Evolutionary conservation across 805 yeast species (phyloP).

Genomic region (Debaryomyces prosopidis): DNA sequence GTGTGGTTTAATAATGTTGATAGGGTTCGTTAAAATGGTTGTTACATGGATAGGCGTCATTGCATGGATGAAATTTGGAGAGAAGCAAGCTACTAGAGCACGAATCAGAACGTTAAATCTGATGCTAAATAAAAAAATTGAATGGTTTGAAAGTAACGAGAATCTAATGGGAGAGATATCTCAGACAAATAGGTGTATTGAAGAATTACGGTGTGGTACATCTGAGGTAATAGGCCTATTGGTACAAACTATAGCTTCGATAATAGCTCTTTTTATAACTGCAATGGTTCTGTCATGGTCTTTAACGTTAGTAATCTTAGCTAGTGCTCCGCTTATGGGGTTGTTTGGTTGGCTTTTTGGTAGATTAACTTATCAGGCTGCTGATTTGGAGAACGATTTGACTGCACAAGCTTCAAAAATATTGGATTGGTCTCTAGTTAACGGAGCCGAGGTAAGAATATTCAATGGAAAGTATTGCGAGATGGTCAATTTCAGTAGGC

Average conservation of each 20-base stretch:
- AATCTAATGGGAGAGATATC: constrained; percentile 63
- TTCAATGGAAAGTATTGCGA: constrained; percentile 62
- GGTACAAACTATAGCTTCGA: constrained; percentile 53
- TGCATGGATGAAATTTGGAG: constrained; percentile 72
- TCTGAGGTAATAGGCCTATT: constrained; percentile 66
- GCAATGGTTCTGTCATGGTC: constrained; percentile 85
- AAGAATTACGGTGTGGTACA: constrained; percentile 66
- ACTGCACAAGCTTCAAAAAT: constrained; percentile 59
- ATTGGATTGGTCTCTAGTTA: constrained; percentile 68
- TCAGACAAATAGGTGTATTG: constrained; percentile 70
- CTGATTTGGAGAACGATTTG: constrained; percentile 56
- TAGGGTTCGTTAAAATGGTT: constrained; percentile 32
- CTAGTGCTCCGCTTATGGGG: constrained; percentile 69
- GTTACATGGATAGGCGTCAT: constrained; percentile 54
- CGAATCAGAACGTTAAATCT: constrained; percentile 46
- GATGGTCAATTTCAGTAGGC: constrained; percentile 36
- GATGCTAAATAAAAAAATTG: constrained; percentile 46
- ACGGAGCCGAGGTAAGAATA: constrained; percentile 60
- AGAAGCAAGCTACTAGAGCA: constrained; percentile 60
- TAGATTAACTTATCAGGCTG: constrained; percentile 46
- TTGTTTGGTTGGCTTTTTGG: constrained; percentile 52
- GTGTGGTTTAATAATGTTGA: constrained; percentile 32
- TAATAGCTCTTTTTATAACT: constrained; percentile 55
- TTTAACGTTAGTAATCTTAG: constrained; percentile 73
- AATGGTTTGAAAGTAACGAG: constrained; percentile 64